Evolutionary conservation across 2,329 filamentous ascomycete species (phyloP), one percentile per base, ranked within the genome.

Genomic region (Akanthomyces lecanii): DNA sequence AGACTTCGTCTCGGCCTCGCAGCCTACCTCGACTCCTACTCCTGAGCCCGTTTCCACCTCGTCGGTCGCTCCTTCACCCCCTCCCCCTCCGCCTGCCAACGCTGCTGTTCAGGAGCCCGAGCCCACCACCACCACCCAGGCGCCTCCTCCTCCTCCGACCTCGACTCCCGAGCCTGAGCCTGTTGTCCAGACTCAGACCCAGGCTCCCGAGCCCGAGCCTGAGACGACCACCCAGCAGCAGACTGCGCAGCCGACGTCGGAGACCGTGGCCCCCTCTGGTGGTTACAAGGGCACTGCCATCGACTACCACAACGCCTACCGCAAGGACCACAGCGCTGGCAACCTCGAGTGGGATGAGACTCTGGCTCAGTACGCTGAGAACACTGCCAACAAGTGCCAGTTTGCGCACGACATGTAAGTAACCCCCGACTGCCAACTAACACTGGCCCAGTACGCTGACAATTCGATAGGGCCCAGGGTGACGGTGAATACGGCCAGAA

Each of bases 261-360:
- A 45, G 33, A 45, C 61, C 33, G 52, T 64, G 5, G 38, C 66
- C 40, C 48, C 65, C 28, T 33, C 54, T 30, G 48, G 63, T 48
- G 67, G 74, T 61, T 77, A 79, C 64, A 42, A 69, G 63, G 73
- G 73, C 62, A 72, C 76, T 16, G 81, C 82, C 56, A 70, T 94
- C 56, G 80, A 87, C 69, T 85, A 91, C 73, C 95, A 98, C 87
- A 97, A 97, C 79, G 71, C 89, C 60, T 91, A 95, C 78, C 93
- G 95, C 66, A 74, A 81, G 71, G 96, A 95, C 80, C 92, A 97
- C 83, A 89, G 88, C 21, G 86, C 86, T 42, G 71, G 76, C 25
- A 82, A 78, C 51, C 72, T 97, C 52, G 73, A 71, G 57, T 98
- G 91, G 89, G 82, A 88, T 69, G 71, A 78, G 10, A 77, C 78